A percentile compares a stretch with the other conserved stretches of the same genome.
Evolutionary conservation across 768 basidiomycete species (phyloP).

Genomic region (Neoboletus brunneissimus): DNA sequence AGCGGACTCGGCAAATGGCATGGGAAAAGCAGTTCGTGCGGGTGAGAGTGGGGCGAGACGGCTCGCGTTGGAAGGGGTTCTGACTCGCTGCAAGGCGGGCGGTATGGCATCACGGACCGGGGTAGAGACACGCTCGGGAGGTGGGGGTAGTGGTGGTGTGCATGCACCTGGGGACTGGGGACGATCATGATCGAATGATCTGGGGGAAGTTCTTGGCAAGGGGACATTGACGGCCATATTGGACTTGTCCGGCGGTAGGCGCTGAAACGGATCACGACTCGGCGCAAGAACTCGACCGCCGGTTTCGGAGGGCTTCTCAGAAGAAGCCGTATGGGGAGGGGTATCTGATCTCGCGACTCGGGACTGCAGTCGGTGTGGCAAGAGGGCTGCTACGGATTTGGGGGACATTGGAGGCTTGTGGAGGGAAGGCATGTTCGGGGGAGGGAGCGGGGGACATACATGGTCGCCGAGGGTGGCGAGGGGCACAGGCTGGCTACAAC

Average conservation of each 20-base stretch:
- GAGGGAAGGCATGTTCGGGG: slow-evolving; percentile 36
- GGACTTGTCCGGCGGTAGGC: slow-evolving; percentile 25
- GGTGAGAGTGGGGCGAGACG: slow-evolving; percentile 5
- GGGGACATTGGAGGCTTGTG: slow-evolving; percentile 38
- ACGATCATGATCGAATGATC: slow-evolving; percentile 6
- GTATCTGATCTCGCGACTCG: slow-evolving; percentile 34
- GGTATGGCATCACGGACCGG: slow-evolving; percentile 18
- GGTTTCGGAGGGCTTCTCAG: slow-evolving; percentile 8
- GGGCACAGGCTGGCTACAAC: slow-evolving; percentile 67
- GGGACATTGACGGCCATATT: slow-evolving; percentile 4
- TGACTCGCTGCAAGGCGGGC: slow-evolving; percentile 13
- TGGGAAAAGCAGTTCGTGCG: slow-evolving; percentile 10
- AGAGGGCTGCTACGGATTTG: slow-evolving; percentile 41
- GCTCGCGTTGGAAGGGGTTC: slow-evolving; percentile 20
- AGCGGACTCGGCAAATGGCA: slow-evolving; percentile 8
- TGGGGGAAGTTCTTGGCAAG: neutral
- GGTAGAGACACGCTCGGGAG: slow-evolving; percentile 15
- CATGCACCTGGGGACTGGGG: slow-evolving; percentile 1
- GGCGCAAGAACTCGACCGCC: slow-evolving; percentile 6
- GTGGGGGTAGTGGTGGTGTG: slow-evolving; percentile 6
- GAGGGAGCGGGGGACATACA: slow-evolving; percentile 56
- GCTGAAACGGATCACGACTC: slow-evolving; percentile 28
- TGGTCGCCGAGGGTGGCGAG: slow-evolving; percentile 76
- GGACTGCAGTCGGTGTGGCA: slow-evolving; percentile 50
- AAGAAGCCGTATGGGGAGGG: slow-evolving; percentile 4